Conservation (phyloP, 768 basidiomycete species). For the Asterophora lycoperdoides region DNA sequence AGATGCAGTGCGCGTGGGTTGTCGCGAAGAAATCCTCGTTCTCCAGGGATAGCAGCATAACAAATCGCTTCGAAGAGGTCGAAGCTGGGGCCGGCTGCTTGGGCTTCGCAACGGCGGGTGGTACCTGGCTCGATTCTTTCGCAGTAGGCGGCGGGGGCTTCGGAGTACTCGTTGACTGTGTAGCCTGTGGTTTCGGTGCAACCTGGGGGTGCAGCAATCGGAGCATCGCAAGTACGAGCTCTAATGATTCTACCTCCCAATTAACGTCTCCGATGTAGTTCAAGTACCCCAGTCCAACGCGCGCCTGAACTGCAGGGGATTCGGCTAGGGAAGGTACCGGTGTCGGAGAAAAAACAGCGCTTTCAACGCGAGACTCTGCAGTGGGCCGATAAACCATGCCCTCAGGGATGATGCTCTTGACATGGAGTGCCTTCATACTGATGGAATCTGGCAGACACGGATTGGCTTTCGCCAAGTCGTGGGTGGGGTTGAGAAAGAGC, state of each 20-base stretch:
- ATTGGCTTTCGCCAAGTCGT: conserved; percentile 26
- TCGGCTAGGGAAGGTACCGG: conserved; percentile 11
- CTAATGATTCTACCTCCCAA: conserved; percentile 24
- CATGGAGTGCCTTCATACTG: conserved; percentile 41
- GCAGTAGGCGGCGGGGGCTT: neutral
- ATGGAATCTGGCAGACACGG: conserved; percentile 25
- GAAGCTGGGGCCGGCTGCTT: neutral
- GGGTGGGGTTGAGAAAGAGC: conserved; percentile 28
- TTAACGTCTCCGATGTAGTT: conserved; percentile 35
- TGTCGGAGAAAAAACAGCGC: conserved; percentile 22
- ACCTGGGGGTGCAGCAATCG: conserved; percentile 11
- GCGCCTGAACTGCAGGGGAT: conserved; percentile 24
- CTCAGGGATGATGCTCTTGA: conserved; percentile 27
- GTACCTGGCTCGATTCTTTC: neutral
- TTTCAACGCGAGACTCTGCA: conserved; percentile 20
- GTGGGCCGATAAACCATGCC: conserved; percentile 30
- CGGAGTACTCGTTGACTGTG: neutral
- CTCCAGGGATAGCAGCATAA: conserved; percentile 23
- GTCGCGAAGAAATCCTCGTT: conserved; percentile 11
- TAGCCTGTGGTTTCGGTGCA: neutral
- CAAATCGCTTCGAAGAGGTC: conserved; percentile 17
- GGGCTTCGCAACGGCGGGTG: neutral
- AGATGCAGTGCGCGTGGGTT: conserved; percentile 17
- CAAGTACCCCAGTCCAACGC: conserved; percentile 33
- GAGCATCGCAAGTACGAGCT: conserved; percentile 34